These are phyloP conservation scores for Eragrostis tef DNA, from an alignment of 202 grass and related monocot species.

Conservation along the genomic window DNA sequence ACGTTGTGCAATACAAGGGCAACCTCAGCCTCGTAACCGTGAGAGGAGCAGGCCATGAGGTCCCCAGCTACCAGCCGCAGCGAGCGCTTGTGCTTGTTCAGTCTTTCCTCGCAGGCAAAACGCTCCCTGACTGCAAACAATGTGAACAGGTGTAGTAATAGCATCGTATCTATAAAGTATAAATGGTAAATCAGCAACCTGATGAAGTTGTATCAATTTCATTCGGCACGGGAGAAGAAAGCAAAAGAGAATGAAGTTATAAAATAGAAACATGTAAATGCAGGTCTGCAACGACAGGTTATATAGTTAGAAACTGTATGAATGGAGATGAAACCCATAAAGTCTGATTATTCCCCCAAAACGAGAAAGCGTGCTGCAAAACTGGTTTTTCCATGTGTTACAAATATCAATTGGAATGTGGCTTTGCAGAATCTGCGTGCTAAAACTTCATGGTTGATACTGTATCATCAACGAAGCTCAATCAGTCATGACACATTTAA, in stretches of 20 bases:
- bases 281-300: constrained; percentile 17
- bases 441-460: background rate
- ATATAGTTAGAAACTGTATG: constrained; percentile 11
- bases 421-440: background rate
- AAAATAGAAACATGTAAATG: constrained; percentile 33
- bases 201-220: constrained; percentile 27
- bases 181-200: background rate
- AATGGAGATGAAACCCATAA: constrained; percentile 7
- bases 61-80: constrained; percentile 76
- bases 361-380: constrained; percentile 12
- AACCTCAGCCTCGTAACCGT: constrained; percentile 76
- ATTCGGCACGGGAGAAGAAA: constrained; percentile 6
- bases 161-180: background rate
- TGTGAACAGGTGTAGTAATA: constrained; percentile 31
- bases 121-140: constrained; percentile 49
- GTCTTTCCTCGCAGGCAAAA: constrained; percentile 60
- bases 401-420: background rate
- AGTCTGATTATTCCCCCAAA: too few relatives aligned
- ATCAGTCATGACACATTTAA: too few relatives aligned
- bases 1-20: constrained; percentile 55
- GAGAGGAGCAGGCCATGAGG: constrained; percentile 84
- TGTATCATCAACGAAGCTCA: background rate
- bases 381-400: background rate
- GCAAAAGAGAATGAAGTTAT: background rate
- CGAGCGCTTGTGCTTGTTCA: constrained; percentile 65